These are phyloP conservation scores for Aspergillus alliaceus DNA, from an alignment of 2,329 filamentous ascomycete genomes.

Conservation along the genomic window DNA sequence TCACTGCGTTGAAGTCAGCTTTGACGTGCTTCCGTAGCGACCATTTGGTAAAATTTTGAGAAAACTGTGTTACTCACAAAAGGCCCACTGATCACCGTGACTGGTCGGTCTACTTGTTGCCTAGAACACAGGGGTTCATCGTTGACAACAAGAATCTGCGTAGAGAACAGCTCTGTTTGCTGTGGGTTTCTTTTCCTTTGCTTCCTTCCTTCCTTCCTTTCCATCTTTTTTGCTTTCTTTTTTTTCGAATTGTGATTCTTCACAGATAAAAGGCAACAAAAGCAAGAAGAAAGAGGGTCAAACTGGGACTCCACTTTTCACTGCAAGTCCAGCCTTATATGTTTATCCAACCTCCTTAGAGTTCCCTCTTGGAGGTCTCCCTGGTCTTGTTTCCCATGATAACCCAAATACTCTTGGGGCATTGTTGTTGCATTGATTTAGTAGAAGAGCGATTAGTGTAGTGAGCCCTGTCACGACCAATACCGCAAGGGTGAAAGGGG, in stretches of 20 bases:
- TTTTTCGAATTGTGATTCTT: background rate
- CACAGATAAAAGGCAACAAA: background rate
- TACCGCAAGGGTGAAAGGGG: background rate
- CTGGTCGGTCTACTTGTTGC: background rate
- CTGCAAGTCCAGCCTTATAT: background rate
- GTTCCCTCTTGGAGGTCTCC: background rate
- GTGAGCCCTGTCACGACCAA: background rate
- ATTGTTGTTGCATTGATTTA: background rate
- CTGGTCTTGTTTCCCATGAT: background rate
- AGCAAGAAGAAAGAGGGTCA: background rate
- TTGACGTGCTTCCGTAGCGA: background rate
- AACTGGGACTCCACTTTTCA: background rate
- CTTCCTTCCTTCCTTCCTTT: no score
- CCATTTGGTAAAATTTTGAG: background rate
- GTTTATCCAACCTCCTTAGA: background rate
- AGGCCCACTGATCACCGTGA: background rate
- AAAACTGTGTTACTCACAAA: background rate
- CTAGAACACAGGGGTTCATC: background rate
- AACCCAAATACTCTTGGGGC: background rate
- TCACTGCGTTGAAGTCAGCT: background rate
- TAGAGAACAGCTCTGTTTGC: background rate
- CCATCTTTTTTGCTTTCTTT: no score
- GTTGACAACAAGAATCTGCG: background rate
- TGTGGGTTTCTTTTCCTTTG: no score
- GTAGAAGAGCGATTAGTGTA: background rate